Percentiles rank a stretch among this genome's conserved stretches.
These are phyloP conservation scores for Talaromyces sp. DNA, from an alignment of 2,329 filamentous ascomycete species.

Conservation along the genomic window DNA sequence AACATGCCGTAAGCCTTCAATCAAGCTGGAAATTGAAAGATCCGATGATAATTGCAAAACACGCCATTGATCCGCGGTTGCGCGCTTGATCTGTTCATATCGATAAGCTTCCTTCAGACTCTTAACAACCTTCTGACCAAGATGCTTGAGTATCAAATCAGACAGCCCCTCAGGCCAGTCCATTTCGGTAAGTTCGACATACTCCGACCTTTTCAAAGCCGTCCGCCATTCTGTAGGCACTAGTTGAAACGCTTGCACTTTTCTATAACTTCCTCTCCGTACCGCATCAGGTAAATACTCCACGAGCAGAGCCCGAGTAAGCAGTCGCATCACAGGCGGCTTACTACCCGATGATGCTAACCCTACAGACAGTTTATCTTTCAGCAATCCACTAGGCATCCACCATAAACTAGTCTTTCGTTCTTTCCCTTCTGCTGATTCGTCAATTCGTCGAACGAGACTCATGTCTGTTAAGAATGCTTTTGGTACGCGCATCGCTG, in stretches of 20 bases:
- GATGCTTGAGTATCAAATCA: constrained; percentile 33
- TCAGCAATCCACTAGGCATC: constrained; percentile 29
- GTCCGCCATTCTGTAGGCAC: constrained; percentile 3
- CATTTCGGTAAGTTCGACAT: constrained; percentile 26
- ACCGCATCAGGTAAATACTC: constrained; percentile 11
- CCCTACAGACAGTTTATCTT: constrained; percentile 24
- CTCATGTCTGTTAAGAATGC: constrained; percentile 33
- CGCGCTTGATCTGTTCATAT: constrained; percentile 7
- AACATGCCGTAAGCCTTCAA: constrained; percentile 1
- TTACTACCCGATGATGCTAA: not conserved
- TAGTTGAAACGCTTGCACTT: not conserved
- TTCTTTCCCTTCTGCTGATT: constrained; percentile 10
- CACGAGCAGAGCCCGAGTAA: constrained; percentile 26
- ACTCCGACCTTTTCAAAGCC: constrained; percentile 17
- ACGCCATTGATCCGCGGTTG: constrained; percentile 3
- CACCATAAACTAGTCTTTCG: constrained; percentile 23
- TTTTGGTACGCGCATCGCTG: constrained; percentile 30
- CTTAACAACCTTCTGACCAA: constrained; percentile 33
- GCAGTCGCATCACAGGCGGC: constrained; percentile 24
- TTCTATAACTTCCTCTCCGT: constrained; percentile 4
- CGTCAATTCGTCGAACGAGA: constrained; percentile 26
- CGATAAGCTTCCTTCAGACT: constrained; percentile 33
- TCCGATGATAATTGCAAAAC: constrained; percentile 1
- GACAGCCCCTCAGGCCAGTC: constrained; percentile 48
- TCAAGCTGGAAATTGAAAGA: not conserved